Evolutionary conservation across 352 stramenopile species (phyloP).

Genomic region (Globisporangium paroecandrum): DNA sequence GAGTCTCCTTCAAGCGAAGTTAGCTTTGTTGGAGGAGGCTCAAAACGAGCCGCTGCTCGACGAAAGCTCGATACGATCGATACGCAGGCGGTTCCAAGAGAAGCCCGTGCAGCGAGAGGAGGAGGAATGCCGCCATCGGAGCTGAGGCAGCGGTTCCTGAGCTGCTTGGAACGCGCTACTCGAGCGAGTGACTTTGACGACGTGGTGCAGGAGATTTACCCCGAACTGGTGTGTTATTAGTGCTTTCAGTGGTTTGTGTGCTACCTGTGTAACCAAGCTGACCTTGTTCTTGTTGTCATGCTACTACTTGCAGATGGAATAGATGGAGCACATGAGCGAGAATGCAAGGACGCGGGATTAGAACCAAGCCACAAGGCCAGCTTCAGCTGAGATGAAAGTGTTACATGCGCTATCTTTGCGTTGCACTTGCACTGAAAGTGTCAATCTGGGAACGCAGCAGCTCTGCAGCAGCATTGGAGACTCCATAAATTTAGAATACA

Average conservation of each 20-base stretch:
- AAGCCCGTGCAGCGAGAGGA: slow-evolving; percentile 2
- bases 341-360: no score
- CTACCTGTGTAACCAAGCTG: neutral
- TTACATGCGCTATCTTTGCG: neutral
- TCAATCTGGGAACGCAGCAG: slow-evolving; percentile 4
- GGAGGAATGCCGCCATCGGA: slow-evolving; percentile 7
- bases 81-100: neutral
- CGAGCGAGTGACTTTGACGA: slow-evolving; percentile 30
- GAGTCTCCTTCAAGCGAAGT: slow-evolving; percentile 16
- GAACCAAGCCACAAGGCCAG: neutral
- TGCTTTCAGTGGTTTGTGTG: neutral
- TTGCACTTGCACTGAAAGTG: neutral
- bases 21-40: neutral
- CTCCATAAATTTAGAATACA: slow-evolving; percentile 15
- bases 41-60: neutral
- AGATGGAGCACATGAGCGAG: neutral
- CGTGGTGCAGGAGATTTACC: slow-evolving; percentile 35
- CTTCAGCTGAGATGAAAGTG: neutral
- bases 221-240: slow-evolving; percentile 30
- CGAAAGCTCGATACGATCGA: slow-evolving; percentile 4
- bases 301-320: slow-evolving; percentile 6
- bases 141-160: slow-evolving; percentile 17
- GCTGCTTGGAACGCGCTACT: slow-evolving; percentile 14
- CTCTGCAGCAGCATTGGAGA: neutral
- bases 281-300: neutral